These are phyloP conservation scores for Hypoxylon perforatum DNA, from an alignment of 495 filamentous ascomycete species.

Conservation along the genomic window DNA sequence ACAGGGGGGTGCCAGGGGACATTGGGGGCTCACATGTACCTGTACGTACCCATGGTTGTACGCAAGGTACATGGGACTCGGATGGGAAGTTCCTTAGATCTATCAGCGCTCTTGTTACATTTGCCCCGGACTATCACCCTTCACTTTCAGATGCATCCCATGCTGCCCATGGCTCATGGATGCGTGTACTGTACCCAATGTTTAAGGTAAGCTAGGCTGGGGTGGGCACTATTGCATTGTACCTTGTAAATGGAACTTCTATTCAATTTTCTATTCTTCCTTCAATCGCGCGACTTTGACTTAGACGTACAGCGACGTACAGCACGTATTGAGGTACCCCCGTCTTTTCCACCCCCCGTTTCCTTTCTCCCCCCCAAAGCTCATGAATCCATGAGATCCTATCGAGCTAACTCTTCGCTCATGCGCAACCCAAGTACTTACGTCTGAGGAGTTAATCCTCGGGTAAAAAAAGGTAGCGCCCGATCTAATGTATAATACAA, in stretches of 20 bases:
- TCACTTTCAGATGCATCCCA: conserved; percentile 15
- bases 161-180: too few relatives aligned
- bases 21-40: conserved; percentile 27
- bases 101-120: conserved; percentile 39
- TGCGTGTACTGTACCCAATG: conserved; percentile 22
- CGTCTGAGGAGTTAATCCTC: conserved; percentile 7
- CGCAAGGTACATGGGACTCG: conserved; percentile 37
- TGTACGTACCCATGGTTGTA: conserved; percentile 30
- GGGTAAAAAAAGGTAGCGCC: conserved; percentile 18
- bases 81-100: conserved; percentile 40
- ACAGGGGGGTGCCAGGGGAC: conserved; percentile 25
- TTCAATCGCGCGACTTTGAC: conserved; percentile 34
- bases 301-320: too few relatives aligned
- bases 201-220: conserved; percentile 34
- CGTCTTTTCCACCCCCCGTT: not conserved
- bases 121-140: conserved; percentile 44
- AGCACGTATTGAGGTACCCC: not conserved
- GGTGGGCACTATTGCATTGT: conserved; percentile 22
- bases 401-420: conserved; percentile 15
- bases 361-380: not conserved
- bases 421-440: conserved; percentile 13
- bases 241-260: conserved; percentile 30
- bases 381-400: conserved; percentile 18
- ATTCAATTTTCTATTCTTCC: conserved; percentile 32
- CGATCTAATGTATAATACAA: conserved; percentile 27